Evolutionary conservation across 1,284 basidiomycete species (phyloP).

Genomic region (Flammula alnicola): DNA sequence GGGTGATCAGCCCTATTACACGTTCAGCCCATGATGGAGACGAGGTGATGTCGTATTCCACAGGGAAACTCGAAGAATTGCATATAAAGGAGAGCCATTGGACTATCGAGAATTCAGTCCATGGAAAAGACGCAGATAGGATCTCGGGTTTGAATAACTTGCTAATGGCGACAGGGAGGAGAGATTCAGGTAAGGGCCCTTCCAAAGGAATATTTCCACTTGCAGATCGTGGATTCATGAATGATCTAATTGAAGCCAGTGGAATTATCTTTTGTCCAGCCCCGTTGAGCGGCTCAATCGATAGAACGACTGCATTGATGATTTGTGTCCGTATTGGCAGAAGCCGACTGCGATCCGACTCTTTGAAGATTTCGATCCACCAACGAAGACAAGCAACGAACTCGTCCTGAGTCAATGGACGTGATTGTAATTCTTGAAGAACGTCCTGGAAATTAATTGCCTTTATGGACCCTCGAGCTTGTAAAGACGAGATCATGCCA

Average conservation of each 20-base stretch:
- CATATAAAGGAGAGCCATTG: constrained; percentile 82
- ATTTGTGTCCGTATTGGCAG: constrained; percentile 62
- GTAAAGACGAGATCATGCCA: constrained; percentile 69
- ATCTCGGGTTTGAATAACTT: constrained; percentile 63
- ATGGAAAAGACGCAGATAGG: constrained; percentile 71
- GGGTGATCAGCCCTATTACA: constrained; percentile 73
- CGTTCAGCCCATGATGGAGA: constrained; percentile 85
- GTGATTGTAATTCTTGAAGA: constrained; percentile 74
- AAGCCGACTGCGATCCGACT: constrained; percentile 46
- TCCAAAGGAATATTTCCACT: constrained; percentile 75
- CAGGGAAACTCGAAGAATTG: constrained; percentile 48
- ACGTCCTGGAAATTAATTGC: constrained; percentile 90
- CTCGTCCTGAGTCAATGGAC: constrained; percentile 79
- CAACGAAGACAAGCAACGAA: constrained; percentile 86
- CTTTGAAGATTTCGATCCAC: constrained; percentile 78
- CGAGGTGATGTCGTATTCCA: constrained; percentile 69
- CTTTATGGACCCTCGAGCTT: constrained; percentile 73
- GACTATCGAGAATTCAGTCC: constrained; percentile 79
- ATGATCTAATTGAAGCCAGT: constrained; percentile 72
- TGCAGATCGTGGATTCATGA: constrained; percentile 70
- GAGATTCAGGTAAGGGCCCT: constrained; percentile 79
- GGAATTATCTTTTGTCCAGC: constrained; percentile 62
- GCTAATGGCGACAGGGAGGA: constrained; percentile 76
- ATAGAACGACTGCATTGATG: constrained; percentile 72
- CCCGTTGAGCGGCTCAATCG: constrained; percentile 39